phyloP scores from a whole-genome alignment of 2,329 filamentous ascomycete species.

The Curvularia hawaiiensis region DNA sequence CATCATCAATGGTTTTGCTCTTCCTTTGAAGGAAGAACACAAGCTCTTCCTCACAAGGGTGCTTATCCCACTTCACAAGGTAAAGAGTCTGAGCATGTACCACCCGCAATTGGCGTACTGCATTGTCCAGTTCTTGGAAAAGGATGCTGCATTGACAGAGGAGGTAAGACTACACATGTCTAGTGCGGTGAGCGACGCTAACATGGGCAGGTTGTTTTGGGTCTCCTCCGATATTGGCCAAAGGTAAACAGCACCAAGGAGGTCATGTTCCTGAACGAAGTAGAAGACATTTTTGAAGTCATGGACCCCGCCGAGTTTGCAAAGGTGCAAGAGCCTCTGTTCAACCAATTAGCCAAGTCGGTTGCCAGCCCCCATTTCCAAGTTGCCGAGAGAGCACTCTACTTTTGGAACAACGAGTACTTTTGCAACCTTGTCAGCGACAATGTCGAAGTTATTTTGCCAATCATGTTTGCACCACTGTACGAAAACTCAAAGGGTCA shows the following conservation, averaged over 20 bases:
- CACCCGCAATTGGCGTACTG: conserved; percentile 98
- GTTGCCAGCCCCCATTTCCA: conserved; percentile 99
- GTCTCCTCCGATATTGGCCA: conserved; percentile 94
- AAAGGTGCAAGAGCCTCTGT: conserved; percentile 96
- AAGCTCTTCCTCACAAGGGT: conserved; percentile 96
- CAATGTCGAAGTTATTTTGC: conserved; percentile 96
- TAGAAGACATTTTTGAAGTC: conserved; percentile 99
- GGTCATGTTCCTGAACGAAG: conserved; percentile 99
- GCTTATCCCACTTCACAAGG: conserved; percentile 92
- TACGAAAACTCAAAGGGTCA: conserved; percentile 99
- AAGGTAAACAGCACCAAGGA: conserved; percentile 99
- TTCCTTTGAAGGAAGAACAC: conserved; percentile 97
- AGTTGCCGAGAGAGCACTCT: conserved; percentile 93
- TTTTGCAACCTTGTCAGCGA: conserved; percentile 99
- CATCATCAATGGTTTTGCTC: conserved; percentile 97
- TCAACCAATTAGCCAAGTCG: conserved; percentile 96
- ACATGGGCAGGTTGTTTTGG: conserved; percentile 77
- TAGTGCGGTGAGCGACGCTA: conserved; percentile 19
- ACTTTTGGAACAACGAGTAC: conserved; percentile 99
- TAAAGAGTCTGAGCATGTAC: conserved; percentile 99
- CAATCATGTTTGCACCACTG: conserved; percentile 98
- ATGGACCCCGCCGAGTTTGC: conserved; percentile 99
- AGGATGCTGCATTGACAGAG: conserved; percentile 95
- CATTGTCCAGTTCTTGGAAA: conserved; percentile 98
- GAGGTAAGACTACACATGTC: conserved; percentile 65